Conservation (phyloP, 345 rosid species). For the Leavenworthia alabamica region DNA sequence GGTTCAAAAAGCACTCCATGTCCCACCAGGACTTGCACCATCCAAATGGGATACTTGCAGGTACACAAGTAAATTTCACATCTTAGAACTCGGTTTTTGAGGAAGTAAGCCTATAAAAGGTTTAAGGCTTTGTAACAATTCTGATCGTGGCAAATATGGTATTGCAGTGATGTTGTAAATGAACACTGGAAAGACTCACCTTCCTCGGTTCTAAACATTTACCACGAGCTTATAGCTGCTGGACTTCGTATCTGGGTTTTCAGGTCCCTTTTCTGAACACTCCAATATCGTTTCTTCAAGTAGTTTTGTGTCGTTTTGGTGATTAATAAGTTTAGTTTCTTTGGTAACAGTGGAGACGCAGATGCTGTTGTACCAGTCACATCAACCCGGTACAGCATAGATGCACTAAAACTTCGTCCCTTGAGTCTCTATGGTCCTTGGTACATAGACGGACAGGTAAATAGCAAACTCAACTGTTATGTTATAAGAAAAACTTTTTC, state of each 20-base stretch:
- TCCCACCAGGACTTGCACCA: conserved; percentile 54
- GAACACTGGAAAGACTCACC: conserved; percentile 68
- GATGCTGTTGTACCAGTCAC: conserved; percentile 87
- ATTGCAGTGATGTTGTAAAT: conserved; percentile 42
- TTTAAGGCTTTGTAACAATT: background rate
- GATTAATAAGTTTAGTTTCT: background rate
- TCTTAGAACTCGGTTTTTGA: background rate
- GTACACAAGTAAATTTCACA: conserved; percentile 58
- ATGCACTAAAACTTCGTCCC: conserved; percentile 69
- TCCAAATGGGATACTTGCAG: conserved; percentile 88
- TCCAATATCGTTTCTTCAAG: background rate
- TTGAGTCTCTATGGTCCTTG: conserved; percentile 62
- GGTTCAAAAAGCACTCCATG: conserved; percentile 80
- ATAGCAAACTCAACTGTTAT: background rate
- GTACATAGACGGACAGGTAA: conserved; percentile 85
- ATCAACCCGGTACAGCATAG: conserved; percentile 79
- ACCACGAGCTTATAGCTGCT: conserved; percentile 60
- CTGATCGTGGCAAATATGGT: conserved; percentile 8
- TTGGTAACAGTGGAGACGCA: conserved; percentile 66
- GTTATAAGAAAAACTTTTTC: background rate
- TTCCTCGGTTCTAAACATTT: conserved; percentile 62
- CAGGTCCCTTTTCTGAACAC: conserved; percentile 45
- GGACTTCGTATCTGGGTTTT: conserved; percentile 90
- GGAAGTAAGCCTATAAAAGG: background rate
- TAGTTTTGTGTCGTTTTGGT: background rate